Evolutionary conservation across 306 rosid species (phyloP).

Genomic region (Cicer arietinum): DNA sequence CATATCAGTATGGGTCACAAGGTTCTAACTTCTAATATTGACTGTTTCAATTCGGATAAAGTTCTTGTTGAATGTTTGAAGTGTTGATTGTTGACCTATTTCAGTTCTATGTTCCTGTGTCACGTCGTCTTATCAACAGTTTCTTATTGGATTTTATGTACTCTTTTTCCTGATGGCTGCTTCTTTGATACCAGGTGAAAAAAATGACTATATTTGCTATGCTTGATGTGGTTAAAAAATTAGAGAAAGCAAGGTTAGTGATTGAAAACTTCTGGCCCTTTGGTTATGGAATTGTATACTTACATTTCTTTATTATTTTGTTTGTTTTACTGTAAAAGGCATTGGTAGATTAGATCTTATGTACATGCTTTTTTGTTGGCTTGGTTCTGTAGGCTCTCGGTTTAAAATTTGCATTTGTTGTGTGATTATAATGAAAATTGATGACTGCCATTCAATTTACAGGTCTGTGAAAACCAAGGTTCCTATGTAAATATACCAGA

Average conservation of each 20-base stretch:
- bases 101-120: neutral
- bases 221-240: conserved; percentile 31
- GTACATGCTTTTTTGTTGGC: neutral
- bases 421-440: conserved; percentile 21
- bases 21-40: conserved; percentile 2
- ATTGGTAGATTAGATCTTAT: neutral
- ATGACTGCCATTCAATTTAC: conserved; percentile 27
- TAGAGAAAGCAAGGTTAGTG: conserved; percentile 59
- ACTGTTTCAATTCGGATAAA: neutral
- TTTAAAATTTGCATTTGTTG: neutral
- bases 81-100: neutral
- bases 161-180: conserved; percentile 18
- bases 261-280: conserved; percentile 2
- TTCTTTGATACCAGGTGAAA: conserved; percentile 63
- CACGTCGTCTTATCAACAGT: neutral
- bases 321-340: neutral
- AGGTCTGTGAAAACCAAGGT: conserved; percentile 16
- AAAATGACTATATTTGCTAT: conserved; percentile 70
- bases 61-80: conserved; percentile 25
- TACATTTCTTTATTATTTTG: neutral
- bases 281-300: neutral
- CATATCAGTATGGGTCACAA: neutral
- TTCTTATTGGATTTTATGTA: neutral
- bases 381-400: neutral
- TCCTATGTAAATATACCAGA: neutral